Percentiles rank a stretch among this genome's conserved stretches.
Evolutionary conservation across 1,284 basidiomycete genomes (phyloP).

Genomic region (Paramarasmius palmivorus): DNA sequence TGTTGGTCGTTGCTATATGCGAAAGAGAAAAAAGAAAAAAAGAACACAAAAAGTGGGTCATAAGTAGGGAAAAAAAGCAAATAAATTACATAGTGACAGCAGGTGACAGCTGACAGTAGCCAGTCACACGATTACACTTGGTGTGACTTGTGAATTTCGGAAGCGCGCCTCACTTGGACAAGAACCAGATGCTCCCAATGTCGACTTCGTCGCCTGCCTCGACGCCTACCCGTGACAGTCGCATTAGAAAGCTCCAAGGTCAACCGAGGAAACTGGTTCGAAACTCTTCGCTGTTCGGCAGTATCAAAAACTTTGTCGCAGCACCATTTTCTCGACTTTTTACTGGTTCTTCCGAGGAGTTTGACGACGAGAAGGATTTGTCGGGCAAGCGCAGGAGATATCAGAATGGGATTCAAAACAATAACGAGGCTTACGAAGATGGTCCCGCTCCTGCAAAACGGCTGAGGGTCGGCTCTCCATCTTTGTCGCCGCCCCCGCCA

Average conservation of each 20-base stretch:
- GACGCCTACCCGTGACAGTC: conserved; percentile 10
- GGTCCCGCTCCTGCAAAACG: conserved; percentile 43
- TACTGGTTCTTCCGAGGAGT: conserved; percentile 58
- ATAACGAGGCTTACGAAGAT: conserved; percentile 26
- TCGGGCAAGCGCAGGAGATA: conserved; percentile 53
- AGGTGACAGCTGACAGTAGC: no score
- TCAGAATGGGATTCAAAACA: conserved; percentile 28
- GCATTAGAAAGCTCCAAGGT: conserved; percentile 10
- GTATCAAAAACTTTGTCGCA: conserved; percentile 65
- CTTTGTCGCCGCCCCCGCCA: conserved; percentile 21
- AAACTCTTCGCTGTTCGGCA: conserved; percentile 52
- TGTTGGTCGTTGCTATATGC: no score
- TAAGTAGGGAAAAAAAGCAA: no score
- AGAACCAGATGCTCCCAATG: conserved; percentile 14
- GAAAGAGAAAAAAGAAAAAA: no score
- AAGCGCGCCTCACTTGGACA: conserved; percentile 1
- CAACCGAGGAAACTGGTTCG: conserved; percentile 27
- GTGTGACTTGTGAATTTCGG: background rate
- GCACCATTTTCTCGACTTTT: conserved; percentile 44
- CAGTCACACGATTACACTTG: background rate
- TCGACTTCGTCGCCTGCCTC: conserved; percentile 11
- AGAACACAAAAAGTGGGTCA: no score
- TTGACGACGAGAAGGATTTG: conserved; percentile 44
- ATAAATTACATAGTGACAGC: no score
- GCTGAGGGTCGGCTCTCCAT: conserved; percentile 55